These are phyloP conservation scores for Sugiyamaella floridensis DNA, from an alignment of 805 yeast genomes.

Conservation along the genomic window DNA sequence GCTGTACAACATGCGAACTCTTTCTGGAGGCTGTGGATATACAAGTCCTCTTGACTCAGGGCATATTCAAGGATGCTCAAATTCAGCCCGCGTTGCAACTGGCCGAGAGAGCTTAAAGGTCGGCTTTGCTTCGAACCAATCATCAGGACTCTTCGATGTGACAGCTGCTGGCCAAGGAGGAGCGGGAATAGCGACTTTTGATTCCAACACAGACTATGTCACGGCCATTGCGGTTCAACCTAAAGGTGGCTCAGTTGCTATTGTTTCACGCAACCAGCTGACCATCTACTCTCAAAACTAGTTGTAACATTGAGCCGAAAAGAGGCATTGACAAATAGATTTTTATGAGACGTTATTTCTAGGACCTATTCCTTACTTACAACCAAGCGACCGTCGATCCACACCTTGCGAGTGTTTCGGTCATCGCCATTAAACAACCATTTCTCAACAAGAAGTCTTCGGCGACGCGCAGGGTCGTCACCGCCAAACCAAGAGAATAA, in stretches of 20 bases:
- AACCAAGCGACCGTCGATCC: constrained; percentile 72
- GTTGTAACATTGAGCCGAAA: background rate
- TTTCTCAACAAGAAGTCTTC: constrained; percentile 61
- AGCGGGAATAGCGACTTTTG: background rate
- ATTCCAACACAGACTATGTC: background rate
- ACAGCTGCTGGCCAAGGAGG: constrained; percentile 12
- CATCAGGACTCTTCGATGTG: constrained; percentile 11
- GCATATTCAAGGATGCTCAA: constrained; percentile 17
- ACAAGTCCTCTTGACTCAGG: constrained; percentile 23
- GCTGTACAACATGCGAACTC: constrained; percentile 21
- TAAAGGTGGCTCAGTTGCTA: background rate
- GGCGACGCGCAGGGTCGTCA: constrained; percentile 28
- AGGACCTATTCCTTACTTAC: constrained; percentile 34
- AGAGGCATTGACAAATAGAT: background rate
- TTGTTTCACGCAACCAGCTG: background rate
- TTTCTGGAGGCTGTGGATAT: constrained; percentile 33
- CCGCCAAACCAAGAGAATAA: constrained; percentile 60
- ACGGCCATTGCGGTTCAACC: background rate
- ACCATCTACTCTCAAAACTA: background rate
- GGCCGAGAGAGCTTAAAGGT: background rate
- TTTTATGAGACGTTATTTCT: background rate
- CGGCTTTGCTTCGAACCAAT: constrained; percentile 1
- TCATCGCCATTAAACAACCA: constrained; percentile 96
- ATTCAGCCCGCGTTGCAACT: background rate
- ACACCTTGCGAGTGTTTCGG: constrained; percentile 72